Base-by-base conservation (phyloP, 31 red algal genomes). In the Odonthalia washingtoniensis region DNA sequence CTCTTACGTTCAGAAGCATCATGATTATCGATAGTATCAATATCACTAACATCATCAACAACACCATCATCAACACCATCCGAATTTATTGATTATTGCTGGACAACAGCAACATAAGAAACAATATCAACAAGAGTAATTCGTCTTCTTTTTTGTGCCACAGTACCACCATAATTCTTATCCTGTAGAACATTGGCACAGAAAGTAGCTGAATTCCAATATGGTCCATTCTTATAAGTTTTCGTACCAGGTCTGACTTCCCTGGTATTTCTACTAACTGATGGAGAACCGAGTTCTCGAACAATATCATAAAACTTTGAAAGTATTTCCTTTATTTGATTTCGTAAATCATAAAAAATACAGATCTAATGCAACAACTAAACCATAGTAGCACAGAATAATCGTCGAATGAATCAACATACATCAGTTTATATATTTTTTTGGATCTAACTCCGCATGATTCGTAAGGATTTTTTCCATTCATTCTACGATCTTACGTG, bases 381-480 rank as follows among this genome's bases (percentile, higher is more conserved):
- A n/a, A n/a, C n/a, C n/a, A n/a, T n/a, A n/a, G n/a, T n/a, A n/a
- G n/a, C n/a, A n/a, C n/a, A n/a, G n/a, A n/a, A n/a, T n/a, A n/a
- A n/a, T n/a, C n/a, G n/a, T n/a, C n/a, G n/a, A 99, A 91, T 24
- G 90, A 91, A 63, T 99, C 97, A 27, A 99, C 75, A 69, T 95
- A 96, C 0, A 75, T 91, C 69, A 99, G 77, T 39, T 94, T n/a
- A n/a, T 94, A 84, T 99, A 94, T 57, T 96, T 92, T 67, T 84
- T 79, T 37, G 97, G 94, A 65, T 99, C 97, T 3, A 99, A 74
- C 32, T 94, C 97, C 5, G 81, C 76, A 70, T 97, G 88, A n/a
- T 68, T 49, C 79, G 89, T 77, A 33, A 99, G 64, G 17, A 96
- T 41, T 4, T 74, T 74, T 43, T 94, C 86, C 2, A 96, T 97